Conservation (phyloP, 306 rosid genomes). For the Rosa lucieae region DNA sequence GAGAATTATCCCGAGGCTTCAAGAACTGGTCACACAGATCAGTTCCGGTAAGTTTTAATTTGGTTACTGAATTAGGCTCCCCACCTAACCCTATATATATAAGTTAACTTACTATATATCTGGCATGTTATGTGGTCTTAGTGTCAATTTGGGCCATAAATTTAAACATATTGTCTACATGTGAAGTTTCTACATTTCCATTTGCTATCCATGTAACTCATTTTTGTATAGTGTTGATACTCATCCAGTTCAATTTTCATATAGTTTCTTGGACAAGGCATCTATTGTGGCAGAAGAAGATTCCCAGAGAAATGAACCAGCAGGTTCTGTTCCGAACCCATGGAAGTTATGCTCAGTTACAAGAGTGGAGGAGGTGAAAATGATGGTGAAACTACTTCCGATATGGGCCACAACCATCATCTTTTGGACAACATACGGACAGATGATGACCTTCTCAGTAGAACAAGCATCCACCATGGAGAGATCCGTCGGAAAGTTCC, state of each 20-base stretch:
- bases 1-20: constrained; percentile 66
- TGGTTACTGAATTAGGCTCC: neutral
- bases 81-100: neutral
- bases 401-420: constrained; percentile 94
- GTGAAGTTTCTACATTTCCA: neutral
- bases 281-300: constrained; percentile 62
- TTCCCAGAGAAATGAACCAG: constrained; percentile 36
- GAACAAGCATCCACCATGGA: constrained; percentile 95
- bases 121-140: no score
- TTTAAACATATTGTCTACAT: neutral
- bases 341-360: constrained; percentile 80
- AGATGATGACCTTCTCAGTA: constrained; percentile 91
- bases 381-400: constrained; percentile 80
- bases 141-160: neutral
- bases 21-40: constrained; percentile 60
- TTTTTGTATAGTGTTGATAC: neutral
- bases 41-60: constrained; percentile 48
- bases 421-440: constrained; percentile 92
- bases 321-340: constrained; percentile 50
- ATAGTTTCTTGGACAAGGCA: constrained; percentile 78
- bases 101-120: neutral
- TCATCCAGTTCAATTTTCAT: neutral
- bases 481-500: constrained; percentile 57
- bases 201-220: neutral
- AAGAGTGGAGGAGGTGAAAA: constrained; percentile 90